phyloP scores from a whole-genome alignment of 805 yeast species.

The Sugiyamaella boreocaroliniensis region DNA sequence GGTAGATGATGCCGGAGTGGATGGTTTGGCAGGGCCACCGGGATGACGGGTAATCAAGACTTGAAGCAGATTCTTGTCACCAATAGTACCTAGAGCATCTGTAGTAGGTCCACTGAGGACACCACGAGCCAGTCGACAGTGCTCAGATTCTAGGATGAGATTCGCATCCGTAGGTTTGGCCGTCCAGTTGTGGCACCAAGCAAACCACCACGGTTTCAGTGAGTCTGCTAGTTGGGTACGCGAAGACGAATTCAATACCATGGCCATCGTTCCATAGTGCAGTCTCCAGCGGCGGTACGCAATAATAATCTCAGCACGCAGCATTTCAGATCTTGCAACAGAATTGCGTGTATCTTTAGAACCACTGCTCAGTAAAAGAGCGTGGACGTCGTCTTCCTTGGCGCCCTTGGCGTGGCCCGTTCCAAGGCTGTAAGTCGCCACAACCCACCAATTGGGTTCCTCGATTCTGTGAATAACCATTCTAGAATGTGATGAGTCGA shows the following conservation, averaged over 20 bases:
- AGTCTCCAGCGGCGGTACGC: slow-evolving; percentile 33
- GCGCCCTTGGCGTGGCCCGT: not conserved
- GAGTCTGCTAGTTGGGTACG: slow-evolving; percentile 5
- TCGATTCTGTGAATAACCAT: slow-evolving; percentile 28
- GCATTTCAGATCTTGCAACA: slow-evolving; percentile 33
- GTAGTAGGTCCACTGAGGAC: slow-evolving; percentile 14
- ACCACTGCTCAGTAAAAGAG: not conserved
- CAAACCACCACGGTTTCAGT: slow-evolving; percentile 21
- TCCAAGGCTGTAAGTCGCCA: slow-evolving; percentile 18
- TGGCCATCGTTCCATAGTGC: slow-evolving; percentile 29
- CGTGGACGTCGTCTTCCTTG: not conserved
- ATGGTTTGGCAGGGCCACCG: not conserved
- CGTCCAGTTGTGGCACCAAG: slow-evolving; percentile 20
- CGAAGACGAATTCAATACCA: not conserved
- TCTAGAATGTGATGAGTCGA: slow-evolving; percentile 33
- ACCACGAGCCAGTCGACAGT: slow-evolving; percentile 15
- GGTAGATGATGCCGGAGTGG: too few species aligned
- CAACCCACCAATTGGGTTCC: slow-evolving; percentile 28
- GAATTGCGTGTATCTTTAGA: slow-evolving; percentile 18
- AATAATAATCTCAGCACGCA: slow-evolving; percentile 25
- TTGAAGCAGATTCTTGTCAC: slow-evolving; percentile 15
- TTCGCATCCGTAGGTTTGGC: slow-evolving; percentile 9
- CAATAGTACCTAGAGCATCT: slow-evolving; percentile 13
- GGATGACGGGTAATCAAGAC: slow-evolving; percentile 18
- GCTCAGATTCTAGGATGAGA: slow-evolving; percentile 9